A percentile compares a stretch with the other conserved stretches of the same genome.
Conservation (phyloP, 305 asterid genomes). For the Vinca major region DNA sequence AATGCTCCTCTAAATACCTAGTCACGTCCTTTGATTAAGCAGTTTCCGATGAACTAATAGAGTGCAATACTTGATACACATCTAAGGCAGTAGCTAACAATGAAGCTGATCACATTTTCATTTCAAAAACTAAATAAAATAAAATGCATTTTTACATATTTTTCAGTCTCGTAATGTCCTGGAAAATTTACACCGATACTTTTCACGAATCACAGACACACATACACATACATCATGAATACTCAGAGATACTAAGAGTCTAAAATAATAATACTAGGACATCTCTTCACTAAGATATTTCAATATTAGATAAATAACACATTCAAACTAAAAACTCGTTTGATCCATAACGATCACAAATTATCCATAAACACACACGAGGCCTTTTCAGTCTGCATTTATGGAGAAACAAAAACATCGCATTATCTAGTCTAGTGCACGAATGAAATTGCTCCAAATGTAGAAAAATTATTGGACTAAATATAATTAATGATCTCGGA, state of each 20-base stretch:
- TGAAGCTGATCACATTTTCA: background rate
- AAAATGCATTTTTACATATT: background rate
- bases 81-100: background rate
- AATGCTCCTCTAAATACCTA: background rate
- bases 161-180: background rate
- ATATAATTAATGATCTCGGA: no score
- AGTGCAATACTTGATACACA: background rate
- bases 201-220: background rate
- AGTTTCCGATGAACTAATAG: no score
- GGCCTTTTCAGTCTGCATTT: background rate
- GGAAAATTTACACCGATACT: background rate
- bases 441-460: no score
- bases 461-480: no score
- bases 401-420: no score
- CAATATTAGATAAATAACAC: background rate
- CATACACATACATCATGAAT: background rate
- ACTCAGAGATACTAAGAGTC: no score
- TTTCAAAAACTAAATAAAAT: background rate
- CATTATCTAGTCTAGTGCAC: no score
- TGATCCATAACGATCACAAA: background rate
- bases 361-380: background rate
- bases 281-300: background rate
- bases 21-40: no score
- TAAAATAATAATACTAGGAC: background rate
- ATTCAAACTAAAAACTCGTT: background rate